Evolutionary conservation across 1,139 yeast species (phyloP).

Genomic region (Geotrichum reessii): DNA sequence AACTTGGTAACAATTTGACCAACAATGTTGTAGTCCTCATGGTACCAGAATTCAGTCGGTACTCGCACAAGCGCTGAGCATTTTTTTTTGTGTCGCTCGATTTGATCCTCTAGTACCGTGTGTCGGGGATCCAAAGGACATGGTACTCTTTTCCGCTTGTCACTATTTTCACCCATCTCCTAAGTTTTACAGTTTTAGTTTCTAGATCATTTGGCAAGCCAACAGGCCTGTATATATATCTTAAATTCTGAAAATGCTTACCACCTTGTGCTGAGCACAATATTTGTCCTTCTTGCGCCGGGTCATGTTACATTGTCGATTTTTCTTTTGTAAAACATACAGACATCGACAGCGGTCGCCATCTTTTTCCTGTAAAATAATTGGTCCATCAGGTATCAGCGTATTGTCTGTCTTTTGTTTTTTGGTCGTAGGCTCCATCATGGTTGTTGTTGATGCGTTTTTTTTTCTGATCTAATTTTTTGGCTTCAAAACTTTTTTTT

Average conservation of each 20-base stretch:
- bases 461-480: background rate
- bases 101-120: slow-evolving; percentile 57
- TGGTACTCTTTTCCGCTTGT: slow-evolving; percentile 47
- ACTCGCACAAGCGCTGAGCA: slow-evolving; percentile 48
- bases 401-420: slow-evolving; percentile 8
- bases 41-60: slow-evolving; percentile 43
- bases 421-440: slow-evolving; percentile 8
- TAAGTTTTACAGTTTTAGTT: slow-evolving; percentile 2
- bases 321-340: slow-evolving; percentile 42
- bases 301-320: slow-evolving; percentile 59
- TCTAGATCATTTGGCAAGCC: slow-evolving; percentile 18
- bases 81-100: slow-evolving; percentile 52
- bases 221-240: too few species aligned
- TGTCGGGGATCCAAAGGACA: slow-evolving; percentile 79
- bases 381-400: background rate
- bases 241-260: background rate
- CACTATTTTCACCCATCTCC: slow-evolving; percentile 23
- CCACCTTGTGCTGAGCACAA: slow-evolving; percentile 56
- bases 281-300: slow-evolving; percentile 45
- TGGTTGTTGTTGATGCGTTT: background rate
- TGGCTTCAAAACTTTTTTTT: background rate
- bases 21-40: slow-evolving; percentile 39
- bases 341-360: slow-evolving; percentile 42
- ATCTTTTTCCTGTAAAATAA: slow-evolving; percentile 14
- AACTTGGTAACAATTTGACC: background rate